Evolutionary conservation across 352 stramenopile genomes (phyloP), one percentile per base, ranked within the genome.

Genomic region (Phytophthora crassamura): DNA sequence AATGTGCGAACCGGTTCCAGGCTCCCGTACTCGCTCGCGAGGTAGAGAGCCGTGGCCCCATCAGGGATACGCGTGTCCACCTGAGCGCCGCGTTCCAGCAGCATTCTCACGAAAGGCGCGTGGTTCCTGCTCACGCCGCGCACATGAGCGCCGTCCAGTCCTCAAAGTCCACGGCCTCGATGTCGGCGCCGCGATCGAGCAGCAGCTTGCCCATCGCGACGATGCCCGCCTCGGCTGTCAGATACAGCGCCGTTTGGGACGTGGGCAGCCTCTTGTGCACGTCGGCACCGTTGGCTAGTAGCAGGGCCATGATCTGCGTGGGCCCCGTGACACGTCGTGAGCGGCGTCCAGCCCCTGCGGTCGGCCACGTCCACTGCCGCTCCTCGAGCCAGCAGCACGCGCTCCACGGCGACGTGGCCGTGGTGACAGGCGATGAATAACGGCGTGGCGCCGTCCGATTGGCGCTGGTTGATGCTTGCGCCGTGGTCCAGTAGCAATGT

Each of bases 291-390:
- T 36, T 38, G 7, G 49, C 39, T 20, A 57, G 20, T 2, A 69
- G 62, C 20, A 56, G 35, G 11, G 46, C 33, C 18, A 59, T 40
- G 8, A 64, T 11, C 15, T 47, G 20, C 11, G 10, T 14, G 33
- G 49, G 41, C 3, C 32, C 47, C 40, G 42, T 52, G 22, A 41
- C 45, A 36, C 7, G 41, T 22, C 16, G 64, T 62, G 46, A 69
- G 52, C 14, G 49, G 18, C 39, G 61, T 59, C 14, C 38, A 64
- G 2, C 33, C 40, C 8, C 36, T 33, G 7, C 39, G 12, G 18
- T 47, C 41, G 8, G 47, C 0, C 22, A 35, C 11, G 12, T 70
- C 54, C 15, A 59, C 32, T 9, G 25, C 50, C 8, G 54, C 62
- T 4, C 55, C 40, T 0, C 49, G 47, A 3, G 54, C 48, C 32